phyloP scores from a whole-genome alignment of 2,329 filamentous ascomycete genomes.

The Hypoxylon sp. region DNA sequence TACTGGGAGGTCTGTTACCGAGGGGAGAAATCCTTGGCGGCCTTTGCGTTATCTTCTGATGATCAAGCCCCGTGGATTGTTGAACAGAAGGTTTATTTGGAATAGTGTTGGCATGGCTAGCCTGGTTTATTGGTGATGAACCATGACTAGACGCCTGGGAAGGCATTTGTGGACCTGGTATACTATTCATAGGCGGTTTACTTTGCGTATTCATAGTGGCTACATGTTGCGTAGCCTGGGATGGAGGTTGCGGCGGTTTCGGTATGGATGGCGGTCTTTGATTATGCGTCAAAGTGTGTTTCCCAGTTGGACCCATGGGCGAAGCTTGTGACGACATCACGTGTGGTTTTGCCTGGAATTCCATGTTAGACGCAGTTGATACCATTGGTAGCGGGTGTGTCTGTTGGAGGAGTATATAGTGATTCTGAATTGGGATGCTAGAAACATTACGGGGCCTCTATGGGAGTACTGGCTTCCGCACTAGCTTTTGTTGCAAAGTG shows the following conservation, averaged over 20 bases:
- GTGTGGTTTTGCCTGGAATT: slow-evolving; percentile 9
- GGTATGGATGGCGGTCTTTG: slow-evolving; percentile 20
- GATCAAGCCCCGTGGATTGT: slow-evolving; percentile 4
- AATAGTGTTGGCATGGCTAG: background rate
- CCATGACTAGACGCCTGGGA: background rate
- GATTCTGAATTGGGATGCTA: slow-evolving; percentile 8
- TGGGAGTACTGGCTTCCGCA: slow-evolving; percentile 20
- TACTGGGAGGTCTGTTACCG: slow-evolving; percentile 13
- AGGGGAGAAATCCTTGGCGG: slow-evolving; percentile 10
- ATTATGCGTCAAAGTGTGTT: slow-evolving; percentile 5
- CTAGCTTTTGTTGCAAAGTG: slow-evolving; percentile 12
- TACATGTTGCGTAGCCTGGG: slow-evolving; percentile 6
- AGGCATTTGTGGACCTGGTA: slow-evolving; percentile 6
- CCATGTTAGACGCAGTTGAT: slow-evolving; percentile 1
- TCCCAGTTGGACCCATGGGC: background rate
- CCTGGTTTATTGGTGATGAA: background rate
- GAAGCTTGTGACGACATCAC: slow-evolving; percentile 6
- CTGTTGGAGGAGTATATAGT: slow-evolving; percentile 3
- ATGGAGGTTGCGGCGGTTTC: slow-evolving; percentile 6
- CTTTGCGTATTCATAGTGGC: background rate
- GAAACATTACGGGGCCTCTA: slow-evolving; percentile 7
- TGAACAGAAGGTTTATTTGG: slow-evolving; percentile 3
- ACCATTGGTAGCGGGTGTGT: background rate
- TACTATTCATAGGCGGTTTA: background rate
- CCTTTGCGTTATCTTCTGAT: slow-evolving; percentile 5